Evolutionary conservation across 2,329 filamentous ascomycete species (phyloP), one percentile per base, ranked within the genome.

Genomic region (Pseudopithomyces maydicus): DNA sequence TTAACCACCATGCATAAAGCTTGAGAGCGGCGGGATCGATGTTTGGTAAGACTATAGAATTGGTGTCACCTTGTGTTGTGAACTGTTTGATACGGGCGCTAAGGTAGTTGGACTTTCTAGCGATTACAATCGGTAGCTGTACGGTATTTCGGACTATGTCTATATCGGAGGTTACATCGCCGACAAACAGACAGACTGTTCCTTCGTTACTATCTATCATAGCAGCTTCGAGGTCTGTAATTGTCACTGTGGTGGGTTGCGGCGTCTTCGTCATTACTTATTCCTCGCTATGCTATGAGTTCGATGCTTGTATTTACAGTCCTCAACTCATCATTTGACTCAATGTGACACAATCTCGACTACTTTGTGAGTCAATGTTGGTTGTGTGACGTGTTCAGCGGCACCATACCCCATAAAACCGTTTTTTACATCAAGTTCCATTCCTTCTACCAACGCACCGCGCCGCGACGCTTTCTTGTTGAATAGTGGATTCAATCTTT

Each of bases 1-100:
- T 19, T 1, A 68, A 56, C 54, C 57, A 66, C 11, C 52, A 49
- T 2, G 59, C 45, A 43, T 65, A 68, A 0, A 66, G 33, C 32
- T 22, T 56, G 20, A 68, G 63, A 2, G 58, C 64, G 6, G 51
- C 50, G 1, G 59, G 56, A 35, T 66, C 58, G 2, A 61, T 17
- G 12, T 57, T 33, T 2, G 52, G 39, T 0, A 68, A 47, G 2
- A 49, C 42, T 2, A 65, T 2, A 22, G n/a, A 10, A 23, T 41
- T 35, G 14, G 45, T 7, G 14, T 38, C 22, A 6, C 45, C 17
- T 6, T 36, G 22, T 8, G 22, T 38, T 2, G 38, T 23, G 0
- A 51, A 42, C 4, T 52, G 52, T n/a, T 15, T 15, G 10, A 66
- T 52, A 2, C 50, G 22, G 0, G 42, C 43, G 10, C 54, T 43